These are phyloP conservation scores for Diplosphaera chodatii DNA, from an alignment of 139 green algal species.

Conservation along the genomic window DNA sequence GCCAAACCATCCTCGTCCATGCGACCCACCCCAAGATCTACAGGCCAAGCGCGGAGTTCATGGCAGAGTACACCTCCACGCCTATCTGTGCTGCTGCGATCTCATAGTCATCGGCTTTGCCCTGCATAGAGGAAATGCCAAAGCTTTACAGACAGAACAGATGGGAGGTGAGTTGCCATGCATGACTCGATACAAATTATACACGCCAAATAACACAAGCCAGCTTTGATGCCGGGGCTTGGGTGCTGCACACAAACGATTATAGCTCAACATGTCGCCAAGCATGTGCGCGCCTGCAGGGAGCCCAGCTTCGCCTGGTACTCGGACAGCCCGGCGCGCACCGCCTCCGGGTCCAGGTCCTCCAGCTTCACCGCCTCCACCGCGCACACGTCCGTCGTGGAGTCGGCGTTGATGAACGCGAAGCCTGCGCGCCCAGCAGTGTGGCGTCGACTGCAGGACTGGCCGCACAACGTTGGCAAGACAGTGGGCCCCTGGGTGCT, in stretches of 20 bases:
- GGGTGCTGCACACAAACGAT: too few species aligned
- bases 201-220: too few species aligned
- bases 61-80: constrained; percentile 82
- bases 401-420: constrained; percentile 84
- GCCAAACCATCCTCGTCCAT: background rate
- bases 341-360: constrained; percentile 63
- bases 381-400: constrained; percentile 64
- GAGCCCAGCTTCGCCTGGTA: constrained; percentile 68
- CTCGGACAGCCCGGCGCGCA: constrained; percentile 59
- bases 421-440: constrained; percentile 61
- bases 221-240: too few species aligned
- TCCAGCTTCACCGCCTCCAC: constrained; percentile 77
- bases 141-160: background rate
- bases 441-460: too few species aligned
- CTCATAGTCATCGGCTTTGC: constrained; percentile 79
- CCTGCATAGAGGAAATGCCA: constrained; percentile 15
- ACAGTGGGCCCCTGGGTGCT: too few species aligned
- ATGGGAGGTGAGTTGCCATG: too few species aligned
- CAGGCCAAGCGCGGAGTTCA: constrained; percentile 55
- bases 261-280: too few species aligned
- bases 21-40: background rate
- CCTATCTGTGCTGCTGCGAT: constrained; percentile 79
- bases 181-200: too few species aligned
- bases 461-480: too few species aligned
- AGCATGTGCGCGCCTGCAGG: constrained; percentile 15